Conservation (phyloP, 2,329 filamentous ascomycete species). For the Penicillium sclerotigenum region DNA sequence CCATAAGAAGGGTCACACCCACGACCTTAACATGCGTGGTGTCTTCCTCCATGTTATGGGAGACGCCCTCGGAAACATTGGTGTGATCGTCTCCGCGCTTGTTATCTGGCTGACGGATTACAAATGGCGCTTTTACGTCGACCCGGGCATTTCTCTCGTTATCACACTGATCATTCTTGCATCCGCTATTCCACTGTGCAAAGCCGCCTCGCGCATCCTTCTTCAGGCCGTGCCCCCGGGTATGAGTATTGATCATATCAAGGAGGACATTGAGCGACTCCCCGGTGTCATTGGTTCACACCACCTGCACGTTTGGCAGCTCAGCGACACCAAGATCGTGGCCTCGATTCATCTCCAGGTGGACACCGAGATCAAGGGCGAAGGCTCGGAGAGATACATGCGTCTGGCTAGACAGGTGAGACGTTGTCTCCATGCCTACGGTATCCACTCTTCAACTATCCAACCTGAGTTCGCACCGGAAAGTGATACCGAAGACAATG, state of each 20-base stretch:
- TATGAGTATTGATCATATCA: conserved; percentile 83
- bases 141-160: conserved; percentile 87
- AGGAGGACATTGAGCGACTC: conserved; percentile 81
- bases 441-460: conserved; percentile 95
- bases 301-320: conserved; percentile 96
- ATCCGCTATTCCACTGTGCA: conserved; percentile 51
- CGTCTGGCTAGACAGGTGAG: conserved; percentile 76
- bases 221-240: conserved; percentile 91
- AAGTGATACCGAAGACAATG: conserved; percentile 34
- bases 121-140: conserved; percentile 79
- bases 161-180: conserved; percentile 74
- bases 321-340: conserved; percentile 90
- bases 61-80: conserved; percentile 49
- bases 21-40: conserved; percentile 85
- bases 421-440: conserved; percentile 87
- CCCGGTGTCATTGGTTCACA: conserved; percentile 87
- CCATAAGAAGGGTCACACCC: conserved; percentile 51
- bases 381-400: conserved; percentile 81
- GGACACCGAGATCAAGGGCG: conserved; percentile 79
- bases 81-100: conserved; percentile 62
- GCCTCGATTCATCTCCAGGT: conserved; percentile 93
- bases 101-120: conserved; percentile 88
- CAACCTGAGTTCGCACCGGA: conserved; percentile 72
- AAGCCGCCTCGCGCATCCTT: conserved; percentile 67
- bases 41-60: conserved; percentile 63